phyloP scores from a whole-genome alignment of 768 basidiomycete species.

The Guyanaporus albipodus region DNA sequence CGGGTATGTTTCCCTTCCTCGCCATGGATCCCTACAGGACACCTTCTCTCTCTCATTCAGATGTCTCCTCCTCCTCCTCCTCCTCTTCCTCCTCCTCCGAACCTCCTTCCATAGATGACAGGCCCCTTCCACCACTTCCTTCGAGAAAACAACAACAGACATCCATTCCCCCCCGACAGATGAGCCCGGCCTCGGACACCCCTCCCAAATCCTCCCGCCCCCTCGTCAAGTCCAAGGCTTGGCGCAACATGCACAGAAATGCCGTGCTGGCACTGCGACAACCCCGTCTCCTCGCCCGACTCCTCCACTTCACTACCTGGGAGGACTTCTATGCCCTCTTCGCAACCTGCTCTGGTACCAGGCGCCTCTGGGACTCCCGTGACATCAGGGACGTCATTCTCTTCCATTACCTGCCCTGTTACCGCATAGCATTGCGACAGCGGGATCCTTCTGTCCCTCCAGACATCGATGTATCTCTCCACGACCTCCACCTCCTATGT shows the following conservation, averaged over 20 bases:
- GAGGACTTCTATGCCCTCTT: constrained; percentile 39
- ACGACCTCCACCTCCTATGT: constrained; percentile 65
- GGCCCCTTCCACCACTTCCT: constrained; percentile 15
- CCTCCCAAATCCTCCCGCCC: constrained; percentile 6
- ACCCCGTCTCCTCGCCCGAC: constrained; percentile 31
- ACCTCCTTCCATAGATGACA: constrained; percentile 16
- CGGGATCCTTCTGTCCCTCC: constrained; percentile 40
- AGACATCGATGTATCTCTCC: constrained; percentile 49
- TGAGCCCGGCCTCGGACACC: neutral
- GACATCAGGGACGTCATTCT: constrained; percentile 39
- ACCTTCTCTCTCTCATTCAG: constrained; percentile 29
- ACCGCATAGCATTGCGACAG: constrained; percentile 39
- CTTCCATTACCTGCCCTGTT: constrained; percentile 56
- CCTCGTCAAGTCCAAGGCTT: constrained; percentile 16
- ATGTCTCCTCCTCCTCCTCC: constrained; percentile 20
- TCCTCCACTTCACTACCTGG: constrained; percentile 36
- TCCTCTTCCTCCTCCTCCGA: no score
- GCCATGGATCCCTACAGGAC: constrained; percentile 25
- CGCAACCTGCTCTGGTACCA: constrained; percentile 33
- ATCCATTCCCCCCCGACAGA: neutral
- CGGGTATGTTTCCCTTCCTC: constrained; percentile 13
- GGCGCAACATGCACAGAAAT: constrained; percentile 28
- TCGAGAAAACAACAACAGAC: neutral
- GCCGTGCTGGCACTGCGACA: constrained; percentile 29
- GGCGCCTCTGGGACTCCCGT: constrained; percentile 30